Percentiles rank a stretch among this genome's conserved stretches.
Evolutionary conservation across 106 monocot species (phyloP).

Genomic region (Dendrobium chrysotoxum): DNA sequence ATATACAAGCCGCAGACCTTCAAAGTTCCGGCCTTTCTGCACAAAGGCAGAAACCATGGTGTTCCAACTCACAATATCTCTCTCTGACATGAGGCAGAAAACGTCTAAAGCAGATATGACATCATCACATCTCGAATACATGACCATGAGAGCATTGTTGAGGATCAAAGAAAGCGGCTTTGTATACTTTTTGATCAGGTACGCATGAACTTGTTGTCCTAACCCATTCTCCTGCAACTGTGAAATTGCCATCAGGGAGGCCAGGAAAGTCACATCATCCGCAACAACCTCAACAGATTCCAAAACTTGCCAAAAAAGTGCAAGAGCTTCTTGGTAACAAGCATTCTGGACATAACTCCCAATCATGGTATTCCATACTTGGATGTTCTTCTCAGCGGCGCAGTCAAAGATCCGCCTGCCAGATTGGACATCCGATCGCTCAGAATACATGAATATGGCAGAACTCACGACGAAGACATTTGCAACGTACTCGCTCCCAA

Average conservation of each 20-base stretch:
- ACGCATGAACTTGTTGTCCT: slow-evolving; percentile 78
- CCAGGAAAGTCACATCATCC: slow-evolving; percentile 58
- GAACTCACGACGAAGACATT: slow-evolving; percentile 71
- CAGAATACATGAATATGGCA: slow-evolving; percentile 52
- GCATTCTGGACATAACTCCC: slow-evolving; percentile 73
- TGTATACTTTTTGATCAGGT: slow-evolving; percentile 35
- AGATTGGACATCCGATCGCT: slow-evolving; percentile 33
- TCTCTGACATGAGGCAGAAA: slow-evolving; percentile 54
- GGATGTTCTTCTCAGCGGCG: slow-evolving; percentile 44
- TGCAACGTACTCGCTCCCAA: slow-evolving; percentile 26
- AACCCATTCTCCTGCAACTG: slow-evolving; percentile 40
- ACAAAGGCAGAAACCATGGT: slow-evolving; percentile 82
- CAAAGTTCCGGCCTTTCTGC: slow-evolving; percentile 67
- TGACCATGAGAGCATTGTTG: slow-evolving; percentile 65
- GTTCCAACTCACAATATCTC: slow-evolving; percentile 89
- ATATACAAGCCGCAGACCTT: slow-evolving; percentile 58
- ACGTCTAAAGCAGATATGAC: slow-evolving; percentile 58
- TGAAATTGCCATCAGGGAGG: slow-evolving; percentile 62
- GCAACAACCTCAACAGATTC: slow-evolving; percentile 22
- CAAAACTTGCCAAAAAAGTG: slow-evolving; percentile 45
- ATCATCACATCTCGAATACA: slow-evolving; percentile 83
- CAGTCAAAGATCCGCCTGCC: slow-evolving; percentile 52
- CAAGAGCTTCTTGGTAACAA: slow-evolving; percentile 39
- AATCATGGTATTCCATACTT: slow-evolving; percentile 99
- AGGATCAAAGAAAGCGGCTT: slow-evolving; percentile 43